Base-by-base conservation (phyloP, 495 filamentous ascomycete genomes). In the Friedmanniomyces endolithicus region DNA sequence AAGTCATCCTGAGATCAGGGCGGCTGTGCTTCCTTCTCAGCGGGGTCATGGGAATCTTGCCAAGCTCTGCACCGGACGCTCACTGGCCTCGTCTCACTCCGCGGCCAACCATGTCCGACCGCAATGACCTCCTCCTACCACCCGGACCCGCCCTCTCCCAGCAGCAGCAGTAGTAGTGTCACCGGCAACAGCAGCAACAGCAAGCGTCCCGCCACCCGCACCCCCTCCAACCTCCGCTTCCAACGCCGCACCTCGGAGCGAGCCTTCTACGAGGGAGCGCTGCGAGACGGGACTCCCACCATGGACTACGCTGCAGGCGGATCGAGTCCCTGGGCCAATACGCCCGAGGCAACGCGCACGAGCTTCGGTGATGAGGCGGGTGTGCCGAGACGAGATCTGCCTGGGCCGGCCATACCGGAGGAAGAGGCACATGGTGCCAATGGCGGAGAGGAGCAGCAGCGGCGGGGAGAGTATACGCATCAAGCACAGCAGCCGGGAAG, bases 231-330 rank as follows among this genome's bases (percentile, higher is more conserved):
- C 50, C 45, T 58, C 23, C 59, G 59, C 23, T 61, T 61, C 56
- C 59, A 62, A 29, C 59, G 59, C 29, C 59, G 59, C 33, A 33
- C 22, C 16, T 51, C 35, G 35, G 59, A 62, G 34, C 55, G 55
- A 6, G 59, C 55, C 11, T 62, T 49, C 34, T 58, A 57, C 39
- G 59, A 62, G 48, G 52, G 50, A 16, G 27, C 50, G 7, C 24
- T 53, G 29, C 17, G 59, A 55, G 53, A 61, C 48, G 48, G 48
- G 9, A 48, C 29, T 7, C 47, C 46, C 8, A 37, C 44, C 17
- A 61, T 61, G 59, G 59, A 61, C 17, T 61, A 61, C 37, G 20
- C 48, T 3, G 59, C 41, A 8, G 39, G 16, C 11, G 59, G 49
- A 9, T 24, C 44, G 8, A 51, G 45, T 20, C 59, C 59, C 31